Evolutionary conservation across 2,329 filamentous ascomycete species (phyloP), one percentile per base, ranked within the genome.

Genomic region (Mycosphaerelloides madeirae): DNA sequence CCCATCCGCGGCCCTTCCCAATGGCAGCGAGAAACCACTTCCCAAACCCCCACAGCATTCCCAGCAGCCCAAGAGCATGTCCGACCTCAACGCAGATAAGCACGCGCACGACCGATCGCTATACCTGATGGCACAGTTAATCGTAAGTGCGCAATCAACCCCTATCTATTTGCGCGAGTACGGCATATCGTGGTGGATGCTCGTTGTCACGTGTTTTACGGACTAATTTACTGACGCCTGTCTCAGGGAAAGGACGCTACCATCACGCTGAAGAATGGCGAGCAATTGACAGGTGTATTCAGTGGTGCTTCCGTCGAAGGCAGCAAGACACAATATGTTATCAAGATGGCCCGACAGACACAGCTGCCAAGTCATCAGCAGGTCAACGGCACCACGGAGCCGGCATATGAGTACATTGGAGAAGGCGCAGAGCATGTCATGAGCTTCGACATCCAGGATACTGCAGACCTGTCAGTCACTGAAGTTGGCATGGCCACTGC

Each of bases 341-440:
- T 84, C 55, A 85, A 84, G 65, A 85, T 85, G 81, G 78, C 79
- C 25, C 79, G 78, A 60, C 75, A 73, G 52, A 62, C 70, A 44
- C 63, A 66, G 34, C 56, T 64, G 14, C 64, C 62, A 20, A 64
- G 60, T 46, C 64, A 68, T 37, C 53, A 66, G 35, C 70, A 72
- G 45, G 54, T 60, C 37, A 78, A 77, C 60, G 75, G 75, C 45
- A 59, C 61, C 11, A 56, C 58, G 22, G 71, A 68, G 6, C 25
- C 53, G 2, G 48, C 62, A 3, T 66, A 70, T 36, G 68, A 71
- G 39, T 73, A 72, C 44, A 61, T 70, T 33, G 76, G 72, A 46
- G 62, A 63, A 38, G 72, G 73, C 29, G 70, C 70, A 46, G 72
- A 71, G 50, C 68, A 72, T 48, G 60, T 66, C 54, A 81, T 84